These are phyloP conservation scores for Exophiala calicioides DNA, from an alignment of 2,329 filamentous ascomycete genomes.

Conservation along the genomic window DNA sequence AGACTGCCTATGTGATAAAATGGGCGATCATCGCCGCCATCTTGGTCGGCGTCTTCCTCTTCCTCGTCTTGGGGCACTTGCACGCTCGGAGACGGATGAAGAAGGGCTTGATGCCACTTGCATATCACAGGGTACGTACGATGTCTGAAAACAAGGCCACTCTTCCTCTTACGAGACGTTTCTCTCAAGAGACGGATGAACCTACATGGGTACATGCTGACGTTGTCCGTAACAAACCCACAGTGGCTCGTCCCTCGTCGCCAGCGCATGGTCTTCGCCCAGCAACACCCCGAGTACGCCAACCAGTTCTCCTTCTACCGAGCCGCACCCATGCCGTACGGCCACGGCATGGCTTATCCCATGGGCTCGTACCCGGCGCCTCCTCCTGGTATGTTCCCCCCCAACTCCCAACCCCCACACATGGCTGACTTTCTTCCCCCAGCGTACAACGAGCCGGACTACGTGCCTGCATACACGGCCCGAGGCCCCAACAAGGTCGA, in stretches of 20 bases:
- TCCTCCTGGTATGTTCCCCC: conserved; percentile 30
- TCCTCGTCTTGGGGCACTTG: conserved; percentile 67
- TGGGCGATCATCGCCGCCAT: conserved; percentile 69
- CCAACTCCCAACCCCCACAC: too few relatives aligned
- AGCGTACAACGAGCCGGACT: conserved; percentile 29
- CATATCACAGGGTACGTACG: conserved; percentile 66
- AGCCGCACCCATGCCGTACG: conserved; percentile 15
- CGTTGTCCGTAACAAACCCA: background rate
- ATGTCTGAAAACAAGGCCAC: too few relatives aligned
- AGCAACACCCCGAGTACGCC: conserved; percentile 31
- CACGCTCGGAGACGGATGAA: conserved; percentile 69
- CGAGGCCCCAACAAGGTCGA: conserved; percentile 33
- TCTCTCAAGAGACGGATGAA: too few relatives aligned
- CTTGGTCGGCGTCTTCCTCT: conserved; percentile 59
- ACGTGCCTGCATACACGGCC: conserved; percentile 32
- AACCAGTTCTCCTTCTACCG: conserved; percentile 42
- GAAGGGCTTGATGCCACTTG: conserved; percentile 65
- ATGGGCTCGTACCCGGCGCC: conserved; percentile 32
- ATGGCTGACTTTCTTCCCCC: conserved; percentile 4
- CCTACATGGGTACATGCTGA: background rate
- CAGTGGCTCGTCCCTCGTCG: conserved; percentile 47
- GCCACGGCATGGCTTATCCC: conserved; percentile 25
- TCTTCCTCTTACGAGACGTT: too few relatives aligned
- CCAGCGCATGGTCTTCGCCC: conserved; percentile 33
- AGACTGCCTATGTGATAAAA: conserved; percentile 68